Evolutionary conservation across 2,329 filamentous ascomycete species (phyloP), one percentile per base, ranked within the genome.

Genomic region (Aspergillus fructus): DNA sequence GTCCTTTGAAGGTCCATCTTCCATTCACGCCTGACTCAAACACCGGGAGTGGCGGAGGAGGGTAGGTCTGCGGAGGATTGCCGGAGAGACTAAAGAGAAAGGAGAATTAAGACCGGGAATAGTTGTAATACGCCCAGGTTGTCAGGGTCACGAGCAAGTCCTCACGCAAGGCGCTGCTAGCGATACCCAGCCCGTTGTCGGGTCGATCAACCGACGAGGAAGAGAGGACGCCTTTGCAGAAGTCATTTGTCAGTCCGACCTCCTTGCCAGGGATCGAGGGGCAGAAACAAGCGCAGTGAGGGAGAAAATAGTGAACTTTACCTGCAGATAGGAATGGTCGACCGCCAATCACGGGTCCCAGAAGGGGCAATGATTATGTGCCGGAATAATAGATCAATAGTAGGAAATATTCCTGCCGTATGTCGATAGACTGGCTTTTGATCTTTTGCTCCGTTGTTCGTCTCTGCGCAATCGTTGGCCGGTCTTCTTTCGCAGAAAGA

Each of bases 1-100:
- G 74, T 71, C 51, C 72, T 73, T 60, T 75, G 74, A 55, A 76
- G 69, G 64, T 76, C 72, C 75, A 77, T 76, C 52, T 61, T 53
- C 59, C 62, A 63, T 64, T 54, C 55, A 59, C 57, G 43, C 56
- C 49, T 41, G 49, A 27, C 43, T 33, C 33, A 53, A 23, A 9
- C 12, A 24, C 46, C 15, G 34, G 7, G 40, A n/a, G 19, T 33
- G 45, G 52, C 34, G 47, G 27, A 34, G 43, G 17, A 41, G 33
- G 46, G 33, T 19, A 40, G 3, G 37, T 41, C 30, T 53, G 37
- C 17, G 48, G 49, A 41, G 41, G 21, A n/a, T 34, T n/a, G 27
- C 17, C 30, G 23, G 34, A 40, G 46, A 30, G 19, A 42, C 27
- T 49, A 48, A 45, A 27, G 42, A 45, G 19, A 40, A 53, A 45